Evolutionary conservation across 495 filamentous ascomycete genomes (phyloP).

Genomic region (Daldinia vernicosa): DNA sequence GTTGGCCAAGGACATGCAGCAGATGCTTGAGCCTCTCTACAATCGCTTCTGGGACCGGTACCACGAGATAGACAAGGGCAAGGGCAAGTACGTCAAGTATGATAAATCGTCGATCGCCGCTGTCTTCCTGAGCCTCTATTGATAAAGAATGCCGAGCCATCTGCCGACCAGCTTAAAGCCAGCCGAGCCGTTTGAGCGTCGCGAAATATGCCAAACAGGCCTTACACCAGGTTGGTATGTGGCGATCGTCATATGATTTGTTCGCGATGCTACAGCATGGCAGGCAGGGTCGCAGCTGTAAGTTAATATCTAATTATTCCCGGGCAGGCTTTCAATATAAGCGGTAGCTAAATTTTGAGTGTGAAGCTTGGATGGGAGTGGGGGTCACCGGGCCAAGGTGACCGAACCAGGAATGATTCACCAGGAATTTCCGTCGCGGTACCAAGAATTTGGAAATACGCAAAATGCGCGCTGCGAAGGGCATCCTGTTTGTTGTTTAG

Average conservation of each 20-base stretch:
- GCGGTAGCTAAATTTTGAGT: slow-evolving; percentile 30
- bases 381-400: slow-evolving; percentile 39
- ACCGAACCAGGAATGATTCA: slow-evolving; percentile 39
- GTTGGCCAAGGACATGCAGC: slow-evolving; percentile 83
- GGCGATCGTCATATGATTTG: slow-evolving; percentile 42
- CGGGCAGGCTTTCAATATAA: slow-evolving; percentile 22
- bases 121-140: slow-evolving; percentile 62
- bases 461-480: slow-evolving; percentile 5
- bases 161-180: slow-evolving; percentile 29
- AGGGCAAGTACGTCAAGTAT: slow-evolving; percentile 97
- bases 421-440: slow-evolving; percentile 24
- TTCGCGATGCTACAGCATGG: slow-evolving; percentile 31
- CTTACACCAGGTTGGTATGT: slow-evolving; percentile 16
- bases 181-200: slow-evolving; percentile 23
- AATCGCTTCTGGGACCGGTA: slow-evolving; percentile 96
- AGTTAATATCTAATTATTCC: slow-evolving; percentile 40
- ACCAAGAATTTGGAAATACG: slow-evolving; percentile 38
- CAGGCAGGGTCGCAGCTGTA: slow-evolving; percentile 30
- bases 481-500: slow-evolving; percentile 34
- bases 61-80: slow-evolving; percentile 95
- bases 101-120: slow-evolving; percentile 75
- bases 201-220: slow-evolving; percentile 22
- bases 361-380: slow-evolving; percentile 42
- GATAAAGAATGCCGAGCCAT: slow-evolving; percentile 33
- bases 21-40: slow-evolving; percentile 93